Percentiles rank a stretch among this genome's conserved stretches.
Evolutionary conservation across 306 rosid genomes (phyloP).

Genomic region (Cucumis cinereus): DNA sequence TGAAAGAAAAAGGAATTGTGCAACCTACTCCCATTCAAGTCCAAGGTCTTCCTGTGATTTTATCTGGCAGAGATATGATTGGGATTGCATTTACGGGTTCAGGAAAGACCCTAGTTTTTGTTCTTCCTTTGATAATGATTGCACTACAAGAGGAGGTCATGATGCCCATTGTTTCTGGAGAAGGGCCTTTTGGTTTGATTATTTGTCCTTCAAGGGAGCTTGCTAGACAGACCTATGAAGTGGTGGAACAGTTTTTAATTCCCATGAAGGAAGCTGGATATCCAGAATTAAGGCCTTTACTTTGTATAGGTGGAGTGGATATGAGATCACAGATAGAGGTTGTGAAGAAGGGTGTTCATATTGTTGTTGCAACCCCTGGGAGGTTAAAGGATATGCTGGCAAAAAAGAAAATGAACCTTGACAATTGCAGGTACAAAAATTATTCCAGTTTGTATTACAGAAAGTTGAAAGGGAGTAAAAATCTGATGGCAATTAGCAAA

Average conservation of each 20-base stretch:
- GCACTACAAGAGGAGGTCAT: slow-evolving; percentile 88
- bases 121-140: slow-evolving; percentile 83
- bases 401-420: slow-evolving; percentile 85
- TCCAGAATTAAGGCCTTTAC: slow-evolving; percentile 81
- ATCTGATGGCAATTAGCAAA: background rate
- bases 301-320: slow-evolving; percentile 93
- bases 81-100: slow-evolving; percentile 94
- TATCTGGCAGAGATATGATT: slow-evolving; percentile 88
- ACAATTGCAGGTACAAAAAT: slow-evolving; percentile 47
- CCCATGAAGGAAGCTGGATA: slow-evolving; percentile 84
- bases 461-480: background rate
- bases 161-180: slow-evolving; percentile 87
- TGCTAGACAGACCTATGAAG: slow-evolving; percentile 92
- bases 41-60: slow-evolving; percentile 85
- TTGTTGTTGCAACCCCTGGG: slow-evolving; percentile 94
- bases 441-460: background rate
- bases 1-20: slow-evolving; percentile 74
- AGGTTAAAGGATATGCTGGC: slow-evolving; percentile 94
- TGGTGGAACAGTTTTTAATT: slow-evolving; percentile 55
- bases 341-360: slow-evolving; percentile 88
- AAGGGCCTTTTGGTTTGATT: slow-evolving; percentile 80
- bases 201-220: slow-evolving; percentile 90
- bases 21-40: slow-evolving; percentile 97
- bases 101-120: slow-evolving; percentile 83
- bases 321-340: slow-evolving; percentile 74